Conservation (phyloP, 345 rosid genomes). For the Gossypium sturtianum region DNA sequence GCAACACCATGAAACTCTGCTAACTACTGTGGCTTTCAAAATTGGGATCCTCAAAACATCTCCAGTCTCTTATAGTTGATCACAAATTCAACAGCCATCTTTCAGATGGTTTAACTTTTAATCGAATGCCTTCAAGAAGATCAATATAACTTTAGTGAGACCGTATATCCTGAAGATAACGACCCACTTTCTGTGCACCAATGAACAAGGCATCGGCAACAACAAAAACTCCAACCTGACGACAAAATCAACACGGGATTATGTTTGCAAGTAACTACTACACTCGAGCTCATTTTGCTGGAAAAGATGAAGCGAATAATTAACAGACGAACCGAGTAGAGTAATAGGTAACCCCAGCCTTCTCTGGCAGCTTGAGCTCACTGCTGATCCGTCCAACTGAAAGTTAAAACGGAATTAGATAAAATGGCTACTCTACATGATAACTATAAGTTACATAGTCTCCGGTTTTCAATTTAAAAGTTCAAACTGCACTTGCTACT, state of each 20-base stretch:
- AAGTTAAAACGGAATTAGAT: slow-evolving; percentile 1
- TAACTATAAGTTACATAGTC: not conserved
- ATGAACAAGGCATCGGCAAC: slow-evolving; percentile 74
- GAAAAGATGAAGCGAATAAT: not conserved
- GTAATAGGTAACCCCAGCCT: slow-evolving; percentile 80
- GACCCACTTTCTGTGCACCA: slow-evolving; percentile 68
- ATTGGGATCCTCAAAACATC: slow-evolving; percentile 10
- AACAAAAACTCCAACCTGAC: slow-evolving; percentile 63
- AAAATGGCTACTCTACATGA: not conserved
- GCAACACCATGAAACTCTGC: slow-evolving; percentile 18
- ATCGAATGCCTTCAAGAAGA: slow-evolving; percentile 9
- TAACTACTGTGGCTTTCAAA: slow-evolving; percentile 22
- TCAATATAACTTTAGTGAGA: slow-evolving; percentile 41
- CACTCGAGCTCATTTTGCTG: not conserved
- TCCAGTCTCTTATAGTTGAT: not conserved
- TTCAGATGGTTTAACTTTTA: slow-evolving; percentile 2
- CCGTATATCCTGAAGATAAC: slow-evolving; percentile 61
- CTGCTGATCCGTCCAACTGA: slow-evolving; percentile 95
- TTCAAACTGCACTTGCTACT: not conserved
- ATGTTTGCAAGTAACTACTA: slow-evolving; percentile 11
- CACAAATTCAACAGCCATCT: not conserved
- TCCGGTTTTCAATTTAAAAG: not conserved
- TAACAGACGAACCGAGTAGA: slow-evolving; percentile 79
- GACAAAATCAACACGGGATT: slow-evolving; percentile 6
- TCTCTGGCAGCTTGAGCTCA: slow-evolving; percentile 83